Evolutionary conservation across 306 rosid species (phyloP), one percentile per base, ranked within the genome.

Genomic region (Inga laurina): DNA sequence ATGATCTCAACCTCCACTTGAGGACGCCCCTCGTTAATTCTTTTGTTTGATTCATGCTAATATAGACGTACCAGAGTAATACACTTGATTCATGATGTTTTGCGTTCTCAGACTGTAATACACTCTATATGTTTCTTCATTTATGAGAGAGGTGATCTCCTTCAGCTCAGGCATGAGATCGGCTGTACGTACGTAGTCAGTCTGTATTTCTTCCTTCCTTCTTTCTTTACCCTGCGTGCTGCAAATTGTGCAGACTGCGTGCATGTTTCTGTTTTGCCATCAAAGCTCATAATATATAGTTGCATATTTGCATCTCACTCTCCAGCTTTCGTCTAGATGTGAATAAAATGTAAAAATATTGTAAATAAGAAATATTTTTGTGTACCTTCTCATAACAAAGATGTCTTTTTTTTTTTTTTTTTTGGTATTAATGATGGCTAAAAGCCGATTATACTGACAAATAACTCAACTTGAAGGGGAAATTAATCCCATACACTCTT

Each of bases 1-100:
- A n/a, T 71, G 37, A 44, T 44, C 75, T 71, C 75, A 71, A 44
- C 75, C 56, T 71, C 37, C 44, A 43, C 34, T 71, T 44, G 8
- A 44, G 3, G 75, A 44, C 35, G 24, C 74, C 74, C 18, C 49
- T 70, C 18, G 51, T 70, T 10, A 4, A 70, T 41, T 39, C 10
- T 41, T 21, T 70, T n/a, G 12, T 0, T 15, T 32, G 21, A 32
- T 64, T 64, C 2, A 32, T 64, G 30, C 2, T 30, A 2, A 11
- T 13, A 12, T 13, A 10, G 4, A 27, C 8, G 21, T 11, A 13
- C 18, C 1, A 30, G 10, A 11, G 69, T 27, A 21, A 11, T 11
- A 21, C 8, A 64, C 18, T 64, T 27, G 41, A 64, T 30, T 13
- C 41, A 13, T 27, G 19, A 32, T 13, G 70, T 24, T 73, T 51